Base-by-base conservation (phyloP, 306 rosid species). In the Spatholobus suberectus region DNA sequence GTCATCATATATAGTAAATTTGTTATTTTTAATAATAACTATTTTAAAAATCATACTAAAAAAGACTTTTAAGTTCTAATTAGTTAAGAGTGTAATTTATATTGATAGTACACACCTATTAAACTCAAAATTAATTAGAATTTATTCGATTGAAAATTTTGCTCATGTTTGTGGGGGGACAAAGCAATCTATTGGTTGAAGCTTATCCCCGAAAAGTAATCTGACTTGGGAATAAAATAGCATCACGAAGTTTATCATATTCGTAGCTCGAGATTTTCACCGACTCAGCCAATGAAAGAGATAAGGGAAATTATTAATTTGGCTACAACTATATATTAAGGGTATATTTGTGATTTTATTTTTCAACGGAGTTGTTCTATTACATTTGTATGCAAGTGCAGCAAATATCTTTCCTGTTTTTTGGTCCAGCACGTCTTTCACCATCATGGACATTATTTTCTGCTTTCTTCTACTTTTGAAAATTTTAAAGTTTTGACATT, bases 401-500 rank as follows among this genome's bases (percentile, higher is more conserved):
- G 26, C 44, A 52, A 17, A 43, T 81, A 18, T 76, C 81, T 6
- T 80, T 81, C 71, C 76, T 55, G 37, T 70, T 38, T 72, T 49
- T 5, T 32, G 84, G 82, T 67, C 76, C 84, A 66, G 79, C 72
- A 59, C 84, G 84, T 76, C 81, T 84, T 76, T 68, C 83, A 81
- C 66, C n/a, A 23, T 81, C 86, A 17, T 46, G 23, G 61, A 49
- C 82, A 44, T 80, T 71, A 67, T 76, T 72, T 65, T 66, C 83
- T 41, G 8, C 72, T 77, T 71, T 71, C 73, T 71, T 51, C 37
- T 65, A 24, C 72, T 40, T 54, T 73, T 13, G 65, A 47, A 29
- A 29, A 6, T 81, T 57, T 37, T 68, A 40, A 55, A 59, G 37
- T 11, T 13, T 52, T 7, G 9, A 18, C 32, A 21, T 46, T n/a